Conservation (phyloP, 345 rosid genomes). For the Salix udensis region DNA sequence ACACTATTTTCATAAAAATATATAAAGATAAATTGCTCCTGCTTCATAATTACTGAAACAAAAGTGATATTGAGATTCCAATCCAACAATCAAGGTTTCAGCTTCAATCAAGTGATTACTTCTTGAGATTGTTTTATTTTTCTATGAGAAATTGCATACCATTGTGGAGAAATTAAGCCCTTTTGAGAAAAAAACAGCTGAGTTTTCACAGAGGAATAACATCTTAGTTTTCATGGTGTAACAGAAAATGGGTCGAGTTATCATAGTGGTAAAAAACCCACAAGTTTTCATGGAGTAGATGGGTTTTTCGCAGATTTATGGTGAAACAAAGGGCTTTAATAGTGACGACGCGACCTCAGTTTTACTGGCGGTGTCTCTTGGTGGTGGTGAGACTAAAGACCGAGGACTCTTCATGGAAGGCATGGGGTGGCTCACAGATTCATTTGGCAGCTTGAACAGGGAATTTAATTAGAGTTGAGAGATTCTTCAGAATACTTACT, state of each 20-base stretch:
- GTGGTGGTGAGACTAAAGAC: conserved; percentile 56
- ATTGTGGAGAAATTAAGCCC: conserved; percentile 34
- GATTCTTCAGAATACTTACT: conserved; percentile 41
- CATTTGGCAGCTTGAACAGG: conserved; percentile 84
- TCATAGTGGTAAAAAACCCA: conserved; percentile 43
- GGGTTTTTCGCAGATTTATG: conserved; percentile 56
- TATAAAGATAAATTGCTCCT: too few species aligned
- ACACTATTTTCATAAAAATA: too few species aligned
- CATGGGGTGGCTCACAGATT: conserved; percentile 73
- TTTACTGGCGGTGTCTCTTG: conserved; percentile 25
- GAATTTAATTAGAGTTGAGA: conserved; percentile 60
- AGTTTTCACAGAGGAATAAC: conserved; percentile 32
- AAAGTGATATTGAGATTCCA: background rate
- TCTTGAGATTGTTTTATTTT: background rate
- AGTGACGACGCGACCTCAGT: conserved; percentile 86
- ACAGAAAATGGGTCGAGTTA: conserved; percentile 58
- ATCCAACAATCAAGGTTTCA: background rate
- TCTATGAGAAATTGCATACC: background rate
- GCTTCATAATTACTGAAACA: background rate
- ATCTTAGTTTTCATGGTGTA: conserved; percentile 20
- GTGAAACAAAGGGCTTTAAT: conserved; percentile 83
- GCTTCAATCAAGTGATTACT: background rate
- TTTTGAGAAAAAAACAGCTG: conserved; percentile 40
- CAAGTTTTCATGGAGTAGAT: conserved; percentile 30
- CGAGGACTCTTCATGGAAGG: conserved; percentile 84